phyloP scores from a whole-genome alignment of 371 early-diverging fungal species.

The Lichtheimia ornata region DNA sequence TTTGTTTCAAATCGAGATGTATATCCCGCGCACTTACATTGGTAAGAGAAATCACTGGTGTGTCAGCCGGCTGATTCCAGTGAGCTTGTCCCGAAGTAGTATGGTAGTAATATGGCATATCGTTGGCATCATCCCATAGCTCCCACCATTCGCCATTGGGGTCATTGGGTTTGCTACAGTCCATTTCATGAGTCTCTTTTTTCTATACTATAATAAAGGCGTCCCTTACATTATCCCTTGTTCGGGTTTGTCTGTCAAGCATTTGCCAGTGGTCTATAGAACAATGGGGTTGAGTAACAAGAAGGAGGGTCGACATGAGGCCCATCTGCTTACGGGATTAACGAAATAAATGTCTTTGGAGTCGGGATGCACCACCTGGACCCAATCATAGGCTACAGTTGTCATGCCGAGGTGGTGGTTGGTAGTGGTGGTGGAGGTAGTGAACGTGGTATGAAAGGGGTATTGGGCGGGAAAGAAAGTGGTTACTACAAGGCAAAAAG shows the following conservation, averaged over 20 bases:
- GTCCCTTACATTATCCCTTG: conserved; percentile 48
- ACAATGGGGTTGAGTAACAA: background rate
- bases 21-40: conserved; percentile 60
- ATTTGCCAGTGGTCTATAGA: conserved; percentile 60
- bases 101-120: conserved; percentile 88
- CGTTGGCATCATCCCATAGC: conserved; percentile 82
- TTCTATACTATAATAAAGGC: too few relatives aligned
- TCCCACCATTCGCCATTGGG: conserved; percentile 95
- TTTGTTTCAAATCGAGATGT: conserved; percentile 7
- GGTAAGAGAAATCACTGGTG: conserved; percentile 76
- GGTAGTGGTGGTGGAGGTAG: conserved; percentile 6
- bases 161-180: conserved; percentile 27
- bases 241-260: conserved; percentile 49
- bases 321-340: conserved; percentile 62
- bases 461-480: background rate
- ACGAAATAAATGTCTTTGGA: conserved; percentile 78
- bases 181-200: background rate
- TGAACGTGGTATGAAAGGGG: conserved; percentile 10
- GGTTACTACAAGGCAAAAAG: background rate
- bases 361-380: conserved; percentile 85
- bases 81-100: conserved; percentile 80
- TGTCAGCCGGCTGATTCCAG: conserved; percentile 79
- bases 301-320: background rate
- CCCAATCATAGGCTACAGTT: conserved; percentile 51
- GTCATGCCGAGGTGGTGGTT: conserved; percentile 2